These are phyloP conservation scores for Peronospora belbahrii DNA, from an alignment of 352 stramenopile species.

Conservation along the genomic window DNA sequence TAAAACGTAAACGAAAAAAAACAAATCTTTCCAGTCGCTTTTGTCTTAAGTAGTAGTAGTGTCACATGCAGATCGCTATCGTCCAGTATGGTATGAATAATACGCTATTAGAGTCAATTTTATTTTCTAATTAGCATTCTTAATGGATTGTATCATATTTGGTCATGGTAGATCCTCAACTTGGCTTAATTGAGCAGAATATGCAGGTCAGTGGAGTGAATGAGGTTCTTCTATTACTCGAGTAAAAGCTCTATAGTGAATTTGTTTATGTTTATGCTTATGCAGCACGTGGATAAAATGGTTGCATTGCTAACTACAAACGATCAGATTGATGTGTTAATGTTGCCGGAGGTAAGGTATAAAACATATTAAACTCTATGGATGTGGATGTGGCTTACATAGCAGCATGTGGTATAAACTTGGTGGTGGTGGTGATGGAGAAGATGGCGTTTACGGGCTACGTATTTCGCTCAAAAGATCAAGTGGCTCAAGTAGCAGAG, in stretches of 20 bases:
- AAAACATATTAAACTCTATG: neutral
- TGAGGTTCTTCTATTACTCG: neutral
- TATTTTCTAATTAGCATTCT: too few relatives aligned
- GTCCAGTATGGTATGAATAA: constrained; percentile 84
- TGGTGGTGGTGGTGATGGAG: neutral
- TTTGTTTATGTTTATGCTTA: neutral
- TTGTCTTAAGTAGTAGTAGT: too few relatives aligned
- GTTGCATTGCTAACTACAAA: constrained; percentile 34
- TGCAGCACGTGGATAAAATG: constrained; percentile 58
- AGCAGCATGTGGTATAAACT: neutral
- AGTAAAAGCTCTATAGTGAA: neutral
- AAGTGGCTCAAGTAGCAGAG: constrained; percentile 61
- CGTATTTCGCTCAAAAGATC: constrained; percentile 50
- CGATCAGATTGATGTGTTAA: constrained; percentile 59
- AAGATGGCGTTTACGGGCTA: constrained; percentile 84
- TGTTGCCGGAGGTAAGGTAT: constrained; percentile 59
- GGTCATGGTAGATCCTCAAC: constrained; percentile 65
- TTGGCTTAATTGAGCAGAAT: constrained; percentile 59
- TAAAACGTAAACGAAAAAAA: constrained; percentile 3
- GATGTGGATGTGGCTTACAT: neutral
- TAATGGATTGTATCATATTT: too few relatives aligned
- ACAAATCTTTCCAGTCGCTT: neutral
- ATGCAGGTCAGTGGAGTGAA: constrained; percentile 41
- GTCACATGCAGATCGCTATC: constrained; percentile 57
- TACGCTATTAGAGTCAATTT: too few relatives aligned